A percentile compares a stretch with the other conserved stretches of the same genome.
Conservation (phyloP, 2,329 filamentous ascomycete species). For the Colletotrichum cuscutae region DNA sequence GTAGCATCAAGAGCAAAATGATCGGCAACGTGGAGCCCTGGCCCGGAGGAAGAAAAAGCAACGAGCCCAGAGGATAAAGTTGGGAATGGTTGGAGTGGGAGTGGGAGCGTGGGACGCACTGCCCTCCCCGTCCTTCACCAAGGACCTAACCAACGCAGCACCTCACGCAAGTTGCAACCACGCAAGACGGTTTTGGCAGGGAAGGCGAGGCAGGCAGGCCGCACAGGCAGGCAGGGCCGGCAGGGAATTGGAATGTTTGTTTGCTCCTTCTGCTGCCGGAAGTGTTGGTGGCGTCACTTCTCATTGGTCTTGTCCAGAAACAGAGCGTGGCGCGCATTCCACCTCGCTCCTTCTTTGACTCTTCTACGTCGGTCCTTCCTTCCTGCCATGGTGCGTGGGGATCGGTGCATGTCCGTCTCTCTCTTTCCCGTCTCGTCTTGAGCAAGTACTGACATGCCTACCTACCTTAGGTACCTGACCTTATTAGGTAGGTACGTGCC, state of each 20-base stretch:
- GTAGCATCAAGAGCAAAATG: neutral
- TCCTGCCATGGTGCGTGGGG: neutral
- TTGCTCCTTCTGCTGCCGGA: conserved; percentile 34
- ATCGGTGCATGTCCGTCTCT: neutral
- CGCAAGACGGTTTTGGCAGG: neutral
- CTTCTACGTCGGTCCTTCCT: neutral
- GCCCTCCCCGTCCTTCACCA: neutral
- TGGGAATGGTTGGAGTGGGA: neutral
- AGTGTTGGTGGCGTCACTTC: conserved; percentile 27
- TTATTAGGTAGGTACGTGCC: too few species aligned
- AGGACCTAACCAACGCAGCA: neutral
- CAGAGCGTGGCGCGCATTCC: conserved; percentile 23
- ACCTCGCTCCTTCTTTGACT: conserved; percentile 1
- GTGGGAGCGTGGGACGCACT: neutral
- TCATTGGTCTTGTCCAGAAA: conserved; percentile 30
- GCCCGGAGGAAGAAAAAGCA: neutral
- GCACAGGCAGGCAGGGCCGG: too few species aligned
- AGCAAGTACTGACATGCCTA: too few species aligned
- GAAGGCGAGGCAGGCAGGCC: neutral
- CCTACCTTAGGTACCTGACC: too few species aligned
- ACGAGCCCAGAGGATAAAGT: neutral
- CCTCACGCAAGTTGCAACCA: neutral
- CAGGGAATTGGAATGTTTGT: conserved; percentile 26
- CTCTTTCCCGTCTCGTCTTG: neutral
- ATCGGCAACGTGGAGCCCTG: neutral